Percentiles rank a stretch among this genome's conserved stretches.
Evolutionary conservation across 176 grass and related monocot genomes (phyloP).

Genomic region (Otatea glauca): DNA sequence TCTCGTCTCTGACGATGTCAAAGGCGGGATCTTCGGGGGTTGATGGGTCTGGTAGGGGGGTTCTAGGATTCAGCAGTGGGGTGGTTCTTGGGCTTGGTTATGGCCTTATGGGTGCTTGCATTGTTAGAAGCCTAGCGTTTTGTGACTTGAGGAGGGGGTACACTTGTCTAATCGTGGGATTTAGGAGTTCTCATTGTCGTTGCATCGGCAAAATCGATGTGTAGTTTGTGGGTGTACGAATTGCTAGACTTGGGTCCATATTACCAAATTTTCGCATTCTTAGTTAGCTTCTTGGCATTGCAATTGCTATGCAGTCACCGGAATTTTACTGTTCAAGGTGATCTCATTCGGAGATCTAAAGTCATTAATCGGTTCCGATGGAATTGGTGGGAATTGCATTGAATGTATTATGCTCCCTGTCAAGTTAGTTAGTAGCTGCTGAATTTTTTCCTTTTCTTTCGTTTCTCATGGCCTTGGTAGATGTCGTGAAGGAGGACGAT

Average conservation of each 20-base stretch:
- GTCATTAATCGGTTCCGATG: background rate
- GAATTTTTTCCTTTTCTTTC: background rate
- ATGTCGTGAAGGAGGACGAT: constrained; percentile 90
- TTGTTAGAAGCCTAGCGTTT: background rate
- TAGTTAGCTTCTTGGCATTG: background rate
- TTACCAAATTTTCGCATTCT: background rate
- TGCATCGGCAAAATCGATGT: background rate
- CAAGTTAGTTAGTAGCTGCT: constrained; percentile 10
- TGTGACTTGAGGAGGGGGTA: background rate
- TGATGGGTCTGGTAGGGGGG: background rate
- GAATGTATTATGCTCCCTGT: background rate
- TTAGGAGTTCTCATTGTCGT: background rate
- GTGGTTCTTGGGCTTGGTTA: background rate
- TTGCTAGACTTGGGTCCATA: background rate
- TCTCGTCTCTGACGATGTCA: background rate
- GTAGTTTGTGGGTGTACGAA: constrained; percentile 6
- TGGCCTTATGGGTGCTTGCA: background rate
- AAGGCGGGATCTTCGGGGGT: constrained; percentile 47
- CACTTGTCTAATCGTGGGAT: background rate
- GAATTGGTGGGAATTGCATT: background rate
- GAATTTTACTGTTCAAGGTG: no score
- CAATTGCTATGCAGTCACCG: background rate
- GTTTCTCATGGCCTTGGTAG: constrained; percentile 35
- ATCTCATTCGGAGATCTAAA: background rate
- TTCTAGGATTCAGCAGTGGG: background rate